Base-by-base conservation (phyloP, 208 protist genomes). In the Trypanosoma avium region DNA sequence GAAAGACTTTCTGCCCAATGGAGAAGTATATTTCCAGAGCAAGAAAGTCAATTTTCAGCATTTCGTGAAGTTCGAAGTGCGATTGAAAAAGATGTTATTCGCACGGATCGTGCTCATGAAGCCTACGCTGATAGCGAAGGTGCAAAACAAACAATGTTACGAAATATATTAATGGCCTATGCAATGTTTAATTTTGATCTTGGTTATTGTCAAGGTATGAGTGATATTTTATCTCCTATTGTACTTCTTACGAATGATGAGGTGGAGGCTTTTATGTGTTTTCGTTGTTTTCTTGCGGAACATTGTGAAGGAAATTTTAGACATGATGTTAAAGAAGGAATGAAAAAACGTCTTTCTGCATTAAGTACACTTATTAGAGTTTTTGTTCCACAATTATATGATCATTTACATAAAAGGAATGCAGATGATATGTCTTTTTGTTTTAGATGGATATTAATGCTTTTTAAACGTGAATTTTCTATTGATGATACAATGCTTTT, bases 151-250 rank as follows among this genome's bases (percentile, higher is more conserved):
- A 40, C 43, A n/a, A 56, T 66, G 32, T 50, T 97, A 36, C 73
- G 67, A n/a, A 49, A 88, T 53, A 70, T 96, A 2, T 77, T 97
- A 22, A 73, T 97, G 55, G 81, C 86, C 7, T 82, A 97, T 67
- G 76, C 81, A 24, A 86, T 96, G 73, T 81, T 83, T 46, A 92
- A 97, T 71, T 93, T 97, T 78, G 93, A 97, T 52, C 69, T 94
- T n/a, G 86, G 88, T 45, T 97, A 97, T 76, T 87, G 79, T 33
- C 90, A 97, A 54, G 88, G 88, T 27, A 97, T 97, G 93, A 90
- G 81, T 52, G 93, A 97, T 60, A 65, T 96, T 0, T 74, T 88
- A 2, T 77, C 85, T 4, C 57, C 90, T 12, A 70, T 87, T 40
- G 64, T 81, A 46, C 59, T 88, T 19, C 59, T 92, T 9, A 61